Evolutionary conservation across 495 filamentous ascomycete species (phyloP), one percentile per base, ranked within the genome.

Genomic region (Apiosordaria backusii): DNA sequence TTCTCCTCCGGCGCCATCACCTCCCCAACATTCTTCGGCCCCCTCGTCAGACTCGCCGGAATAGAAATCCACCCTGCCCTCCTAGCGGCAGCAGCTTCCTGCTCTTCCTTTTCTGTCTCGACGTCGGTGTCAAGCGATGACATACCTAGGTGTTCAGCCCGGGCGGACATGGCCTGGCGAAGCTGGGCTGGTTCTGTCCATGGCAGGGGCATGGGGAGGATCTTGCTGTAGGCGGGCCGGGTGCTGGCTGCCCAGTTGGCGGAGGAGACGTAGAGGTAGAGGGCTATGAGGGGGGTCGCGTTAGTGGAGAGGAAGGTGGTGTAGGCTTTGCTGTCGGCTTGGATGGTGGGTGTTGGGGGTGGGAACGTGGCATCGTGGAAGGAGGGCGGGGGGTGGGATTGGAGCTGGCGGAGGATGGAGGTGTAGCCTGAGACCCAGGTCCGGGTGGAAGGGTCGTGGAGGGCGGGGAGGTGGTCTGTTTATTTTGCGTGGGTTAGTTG

Each of bases 181-280:
- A 87, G 77, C 63, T 81, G 79, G 4, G 87, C 87, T 3, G 90
- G 91, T 21, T 91, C 84, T 58, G 88, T 89, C 86, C 91, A 97
- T 72, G 90, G 89, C 60, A 89, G 84, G 9, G 95, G 91, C 82
- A 93, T 93, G 22, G 89, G 87, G 29, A 97, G 86, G 65, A 96
- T 84, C 4, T 79, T 74, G 63, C 86, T 88, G 79, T 90, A 94
- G 35, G 91, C 87, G 9, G 92, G 90, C 7, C 90, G 87, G 40
- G 92, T 96, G 50, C 81, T 74, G 58, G 77, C 72, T 65, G 84
- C 81, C 82, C 93, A 99, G 78, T 97, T 97, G 65, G 89, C 85
- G 68, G 87, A 89, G 50, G 92, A 95, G 72, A 93, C 88, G 78
- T 95, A 98, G 69, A 99, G 88, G 61, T 86, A 92, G 70, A 94